These are phyloP conservation scores for Exophiala aquamarina DNA, from an alignment of 2,329 filamentous ascomycete species.

Conservation along the genomic window DNA sequence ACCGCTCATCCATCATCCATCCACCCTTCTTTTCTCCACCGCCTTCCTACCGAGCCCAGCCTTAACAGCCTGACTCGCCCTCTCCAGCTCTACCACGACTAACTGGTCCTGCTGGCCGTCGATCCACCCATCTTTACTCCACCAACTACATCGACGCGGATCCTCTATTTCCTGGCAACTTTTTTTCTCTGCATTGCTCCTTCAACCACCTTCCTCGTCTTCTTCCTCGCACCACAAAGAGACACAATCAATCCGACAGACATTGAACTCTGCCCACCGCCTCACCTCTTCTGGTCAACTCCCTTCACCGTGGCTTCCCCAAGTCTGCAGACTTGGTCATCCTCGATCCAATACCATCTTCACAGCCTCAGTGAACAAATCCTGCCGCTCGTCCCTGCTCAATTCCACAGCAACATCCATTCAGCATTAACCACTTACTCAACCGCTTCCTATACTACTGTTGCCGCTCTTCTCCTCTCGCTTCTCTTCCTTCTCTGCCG, in stretches of 20 bases:
- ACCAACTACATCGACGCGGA: no score
- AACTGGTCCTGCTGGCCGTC: no score
- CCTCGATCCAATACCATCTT: conserved; percentile 15
- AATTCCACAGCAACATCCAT: conserved; percentile 16
- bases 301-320: conserved; percentile 27
- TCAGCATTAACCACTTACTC: conserved; percentile 20
- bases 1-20: no score
- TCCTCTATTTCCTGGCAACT: no score
- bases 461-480: conserved; percentile 26
- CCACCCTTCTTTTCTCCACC: no score
- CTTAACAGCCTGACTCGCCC: no score
- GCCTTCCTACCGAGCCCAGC: no score
- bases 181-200: no score
- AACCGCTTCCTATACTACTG: conserved; percentile 28
- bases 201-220: no score
- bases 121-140: no score
- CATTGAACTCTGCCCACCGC: not conserved
- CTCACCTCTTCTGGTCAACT: not conserved
- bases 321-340: conserved; percentile 24
- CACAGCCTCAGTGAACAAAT: conserved; percentile 17
- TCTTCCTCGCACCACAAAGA: not conserved
- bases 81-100: no score
- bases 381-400: conserved; percentile 14
- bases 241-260: not conserved
- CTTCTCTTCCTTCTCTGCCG: conserved; percentile 25